A percentile compares a stretch with the other conserved stretches of the same genome.
phyloP scores from a whole-genome alignment of 805 yeast species.

The Candida anglica region DNA sequence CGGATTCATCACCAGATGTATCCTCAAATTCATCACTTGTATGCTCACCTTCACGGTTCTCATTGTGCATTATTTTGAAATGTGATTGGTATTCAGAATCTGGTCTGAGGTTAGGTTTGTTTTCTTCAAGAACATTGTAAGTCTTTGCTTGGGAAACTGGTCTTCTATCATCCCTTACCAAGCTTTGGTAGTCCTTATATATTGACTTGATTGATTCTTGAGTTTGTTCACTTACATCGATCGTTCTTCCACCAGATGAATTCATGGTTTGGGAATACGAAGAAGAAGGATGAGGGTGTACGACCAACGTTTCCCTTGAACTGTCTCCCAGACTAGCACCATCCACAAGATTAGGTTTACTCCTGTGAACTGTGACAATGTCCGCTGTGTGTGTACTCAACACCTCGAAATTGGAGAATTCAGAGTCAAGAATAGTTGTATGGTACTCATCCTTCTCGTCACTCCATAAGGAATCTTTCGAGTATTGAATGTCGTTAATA shows the following conservation, averaged over 20 bases:
- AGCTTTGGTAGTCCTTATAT: constrained; percentile 21
- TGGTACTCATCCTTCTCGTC: neutral
- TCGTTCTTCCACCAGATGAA: neutral
- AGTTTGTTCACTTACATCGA: neutral
- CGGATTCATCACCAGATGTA: constrained; percentile 4
- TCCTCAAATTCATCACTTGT: constrained; percentile 3
- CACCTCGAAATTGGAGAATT: constrained; percentile 21
- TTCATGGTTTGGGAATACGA: too few relatives aligned
- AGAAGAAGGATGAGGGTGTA: constrained; percentile 6
- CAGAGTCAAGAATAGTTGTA: constrained; percentile 12
- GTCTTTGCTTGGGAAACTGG: neutral
- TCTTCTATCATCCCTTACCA: constrained; percentile 1
- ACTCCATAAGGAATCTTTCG: neutral
- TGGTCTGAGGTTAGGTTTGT: too few relatives aligned
- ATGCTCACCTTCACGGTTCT: neutral
- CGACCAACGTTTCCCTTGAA: constrained; percentile 25
- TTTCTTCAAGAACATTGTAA: too few relatives aligned
- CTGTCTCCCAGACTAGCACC: constrained; percentile 7
- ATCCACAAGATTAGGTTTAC: constrained; percentile 20
- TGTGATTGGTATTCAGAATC: too few relatives aligned
- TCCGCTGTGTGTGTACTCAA: constrained; percentile 26
- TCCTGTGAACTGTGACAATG: constrained; percentile 19
- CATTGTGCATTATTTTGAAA: too few relatives aligned
- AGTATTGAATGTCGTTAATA: too few relatives aligned
- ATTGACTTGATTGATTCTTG: constrained; percentile 18